These are phyloP conservation scores for Emergomyces orientalis DNA, from an alignment of 2,329 filamentous ascomycete genomes.

Conservation along the genomic window DNA sequence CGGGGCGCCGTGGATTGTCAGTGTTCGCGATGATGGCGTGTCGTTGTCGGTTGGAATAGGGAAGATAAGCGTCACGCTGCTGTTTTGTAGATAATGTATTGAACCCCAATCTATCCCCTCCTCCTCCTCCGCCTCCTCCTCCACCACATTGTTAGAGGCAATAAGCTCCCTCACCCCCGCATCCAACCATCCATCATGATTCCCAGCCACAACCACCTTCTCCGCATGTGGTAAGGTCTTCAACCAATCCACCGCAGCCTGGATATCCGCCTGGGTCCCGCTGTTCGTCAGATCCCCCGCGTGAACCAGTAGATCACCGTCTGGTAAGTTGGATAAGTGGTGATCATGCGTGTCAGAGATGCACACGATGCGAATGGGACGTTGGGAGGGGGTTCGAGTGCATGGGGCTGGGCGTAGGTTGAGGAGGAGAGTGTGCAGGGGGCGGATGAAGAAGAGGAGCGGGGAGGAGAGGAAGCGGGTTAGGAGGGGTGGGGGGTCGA, in stretches of 20 bases:
- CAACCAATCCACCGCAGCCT: slow-evolving; percentile 79
- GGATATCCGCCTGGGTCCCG: slow-evolving; percentile 64
- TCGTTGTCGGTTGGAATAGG: no score
- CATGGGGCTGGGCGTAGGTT: slow-evolving; percentile 59
- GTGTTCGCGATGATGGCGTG: slow-evolving; percentile 40
- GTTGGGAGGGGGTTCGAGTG: slow-evolving; percentile 44
- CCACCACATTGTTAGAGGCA: slow-evolving; percentile 10
- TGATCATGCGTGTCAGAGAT: slow-evolving; percentile 84
- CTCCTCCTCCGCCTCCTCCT: neutral
- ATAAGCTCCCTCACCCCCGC: slow-evolving; percentile 46
- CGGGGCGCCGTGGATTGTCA: slow-evolving; percentile 71
- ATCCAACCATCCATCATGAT: slow-evolving; percentile 85
- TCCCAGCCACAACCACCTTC: slow-evolving; percentile 77
- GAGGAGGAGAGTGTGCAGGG: slow-evolving; percentile 56
- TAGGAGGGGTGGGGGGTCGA: slow-evolving; percentile 43
- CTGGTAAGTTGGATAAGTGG: slow-evolving; percentile 40
- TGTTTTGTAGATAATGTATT: slow-evolving; percentile 67
- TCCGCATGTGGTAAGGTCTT: slow-evolving; percentile 61
- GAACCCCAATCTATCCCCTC: slow-evolving; percentile 47
- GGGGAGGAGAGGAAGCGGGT: slow-evolving; percentile 61
- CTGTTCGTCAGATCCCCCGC: slow-evolving; percentile 73
- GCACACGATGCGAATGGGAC: slow-evolving; percentile 67
- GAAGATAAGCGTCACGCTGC: slow-evolving; percentile 55
- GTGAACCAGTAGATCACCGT: slow-evolving; percentile 79
- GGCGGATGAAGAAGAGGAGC: slow-evolving; percentile 52